phyloP scores from a whole-genome alignment of 352 stramenopile genomes.

The Phytophthora macrochlamydospora region DNA sequence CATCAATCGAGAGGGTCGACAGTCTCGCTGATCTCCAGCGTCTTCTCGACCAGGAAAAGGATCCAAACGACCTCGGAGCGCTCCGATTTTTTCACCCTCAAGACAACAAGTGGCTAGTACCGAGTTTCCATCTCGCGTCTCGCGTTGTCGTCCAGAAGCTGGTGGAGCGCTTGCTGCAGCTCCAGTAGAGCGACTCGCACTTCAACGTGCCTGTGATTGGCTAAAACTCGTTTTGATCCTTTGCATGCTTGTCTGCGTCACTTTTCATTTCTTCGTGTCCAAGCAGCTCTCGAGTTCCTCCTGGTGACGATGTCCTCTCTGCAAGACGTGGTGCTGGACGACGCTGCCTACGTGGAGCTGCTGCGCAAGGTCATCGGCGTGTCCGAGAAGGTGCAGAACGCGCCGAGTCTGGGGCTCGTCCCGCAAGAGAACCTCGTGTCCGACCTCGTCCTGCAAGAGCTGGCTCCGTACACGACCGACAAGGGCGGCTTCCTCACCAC shows the following conservation, averaged over 20 bases:
- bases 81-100: no score
- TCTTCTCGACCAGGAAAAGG: no score
- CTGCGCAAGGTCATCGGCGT: conserved; percentile 88
- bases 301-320: conserved; percentile 27
- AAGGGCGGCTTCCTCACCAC: conserved; percentile 76
- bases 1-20: background rate
- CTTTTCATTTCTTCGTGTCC: background rate
- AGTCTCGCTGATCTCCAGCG: no score
- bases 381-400: conserved; percentile 76
- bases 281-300: background rate
- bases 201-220: no score
- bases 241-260: no score
- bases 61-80: no score
- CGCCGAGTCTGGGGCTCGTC: conserved; percentile 66
- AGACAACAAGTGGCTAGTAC: no score
- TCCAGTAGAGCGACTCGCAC: no score
- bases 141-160: no score
- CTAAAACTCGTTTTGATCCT: no score
- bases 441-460: conserved; percentile 81
- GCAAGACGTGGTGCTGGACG: conserved; percentile 60
- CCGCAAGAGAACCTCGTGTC: conserved; percentile 87
- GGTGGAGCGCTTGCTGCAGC: no score
- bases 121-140: no score
- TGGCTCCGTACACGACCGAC: conserved; percentile 77
- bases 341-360: conserved; percentile 80